Base-by-base conservation (phyloP, 208 protist species). In the Acanthamoeba lenticulata region DNA sequence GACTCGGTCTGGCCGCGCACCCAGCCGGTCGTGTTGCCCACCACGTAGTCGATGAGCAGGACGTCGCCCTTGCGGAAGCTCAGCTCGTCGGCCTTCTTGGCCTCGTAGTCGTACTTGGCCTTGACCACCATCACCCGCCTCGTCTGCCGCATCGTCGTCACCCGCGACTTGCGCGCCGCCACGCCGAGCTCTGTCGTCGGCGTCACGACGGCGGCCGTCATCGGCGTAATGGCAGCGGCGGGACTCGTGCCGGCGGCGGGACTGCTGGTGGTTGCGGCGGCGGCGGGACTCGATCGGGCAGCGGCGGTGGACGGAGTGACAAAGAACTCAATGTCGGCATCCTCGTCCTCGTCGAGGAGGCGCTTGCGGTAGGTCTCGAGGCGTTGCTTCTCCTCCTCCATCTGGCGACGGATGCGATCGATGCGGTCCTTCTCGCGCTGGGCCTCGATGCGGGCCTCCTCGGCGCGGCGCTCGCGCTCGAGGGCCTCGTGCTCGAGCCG, bases 41-140 rank as follows among this genome's bases (percentile, higher is more conserved):
- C 74, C 38, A 83, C 74, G 40, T 83, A 83, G 42, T 83, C 74
- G 27, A 83, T 83, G n/a, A 83, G 74, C 74, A 83, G 74, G 7
- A 83, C 74, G 27, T 83, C 74, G 44, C 74, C 74, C 74, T 83
- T 83, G n/a, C 24, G 15, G 74, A 83, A 83, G 44, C 40, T 52
- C n/a, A 83, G 74, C 74, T 83, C 74, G 40, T 83, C 74, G 38
- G 74, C 21, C 13, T 29, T 21, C 40, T 44, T 83, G 42, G 40
- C 74, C 74, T 83, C 74, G 74, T 83, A 83, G 74, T 83, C 74
- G 74, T 83, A 83, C 74, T 83, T 83, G 36, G 74, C 42, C 74
- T 83, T 83, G 4, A 83, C 74, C 74, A 83, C 74, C 74, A 83
- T 83, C 74, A 83, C 74, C 74, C 74, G 74, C 27, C 74, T 34